Evolutionary conservation across 2,329 filamentous ascomycete genomes (phyloP), one percentile per base, ranked within the genome.

Genomic region (Scedosporium minutisporum): DNA sequence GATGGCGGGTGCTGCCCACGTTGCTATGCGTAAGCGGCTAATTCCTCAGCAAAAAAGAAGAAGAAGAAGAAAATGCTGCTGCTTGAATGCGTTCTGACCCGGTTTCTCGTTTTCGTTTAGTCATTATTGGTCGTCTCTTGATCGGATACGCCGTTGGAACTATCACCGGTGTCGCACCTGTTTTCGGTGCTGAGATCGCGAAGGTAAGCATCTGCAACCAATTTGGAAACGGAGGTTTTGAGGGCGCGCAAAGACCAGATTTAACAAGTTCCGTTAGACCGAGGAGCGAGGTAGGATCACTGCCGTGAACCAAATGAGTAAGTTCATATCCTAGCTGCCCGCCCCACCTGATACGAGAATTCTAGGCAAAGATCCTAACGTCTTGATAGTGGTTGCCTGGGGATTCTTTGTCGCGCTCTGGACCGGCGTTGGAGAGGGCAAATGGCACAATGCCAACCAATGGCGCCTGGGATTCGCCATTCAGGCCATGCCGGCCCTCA

Each of bases 381-480:
- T 46, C 27, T 18, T 3, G 2, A 18, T 25, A 75, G 74, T 76
- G 75, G 74, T 74, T 6, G 73, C 75, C 0, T 77, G 75, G 75
- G 81, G 82, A 6, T 77, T 76, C 55, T 85, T 86, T 58, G 74
- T 84, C 5, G 81, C 83, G 1, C 77, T 77, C 9, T 82, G 82
- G 72, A 77, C 79, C 2, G 77, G 82, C 3, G 81, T 63, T 57
- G 61, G 61, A 21, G 61, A 83, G 62, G 84, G 82, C 33, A 77
- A 74, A 67, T 72, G 74, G 27, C 78, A 75, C 61, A 69, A 78
- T 10, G 69, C 73, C 2, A 70, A 69, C 1, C 65, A 70, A 7
- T 64, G 71, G 5, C 76, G 75, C 5, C 82, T 80, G 78, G 68
- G 78, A 14, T 76, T 82, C 38, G 80, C 80, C 0, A 73, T 82